These are phyloP conservation scores for Passalora sequoiae DNA, from an alignment of 2,329 filamentous ascomycete species.

Conservation along the genomic window DNA sequence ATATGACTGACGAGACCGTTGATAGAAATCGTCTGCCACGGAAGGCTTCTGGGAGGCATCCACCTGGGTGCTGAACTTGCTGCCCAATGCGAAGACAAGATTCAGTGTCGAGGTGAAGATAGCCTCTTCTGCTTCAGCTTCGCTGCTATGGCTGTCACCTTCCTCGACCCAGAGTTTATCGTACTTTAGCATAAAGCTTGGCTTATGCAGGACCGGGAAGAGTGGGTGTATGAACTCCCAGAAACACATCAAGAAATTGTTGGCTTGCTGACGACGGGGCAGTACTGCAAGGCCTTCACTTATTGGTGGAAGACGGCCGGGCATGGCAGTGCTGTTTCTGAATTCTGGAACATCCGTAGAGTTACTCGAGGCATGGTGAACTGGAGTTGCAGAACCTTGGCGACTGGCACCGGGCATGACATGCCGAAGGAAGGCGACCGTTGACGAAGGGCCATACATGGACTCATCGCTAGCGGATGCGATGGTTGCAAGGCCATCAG, in stretches of 20 bases:
- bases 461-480: slow-evolving; percentile 19
- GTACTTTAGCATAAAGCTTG: slow-evolving; percentile 24
- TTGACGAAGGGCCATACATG: slow-evolving; percentile 23
- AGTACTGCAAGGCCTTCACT: slow-evolving; percentile 21
- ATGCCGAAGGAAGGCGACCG: slow-evolving; percentile 24
- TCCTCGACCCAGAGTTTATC: slow-evolving; percentile 18
- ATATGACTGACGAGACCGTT: slow-evolving; percentile 24
- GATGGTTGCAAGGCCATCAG: slow-evolving; percentile 22
- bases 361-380: slow-evolving; percentile 1
- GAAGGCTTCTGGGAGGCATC: slow-evolving; percentile 21
- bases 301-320: slow-evolving; percentile 15
- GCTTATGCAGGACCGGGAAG: slow-evolving; percentile 26
- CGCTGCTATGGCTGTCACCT: slow-evolving; percentile 5
- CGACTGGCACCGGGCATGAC: slow-evolving; percentile 19
- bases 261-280: slow-evolving; percentile 23
- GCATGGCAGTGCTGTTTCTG: slow-evolving; percentile 9
- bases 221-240: slow-evolving; percentile 28
- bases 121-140: slow-evolving; percentile 23
- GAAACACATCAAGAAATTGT: slow-evolving; percentile 25
- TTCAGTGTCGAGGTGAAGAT: slow-evolving; percentile 25
- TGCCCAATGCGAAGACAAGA: slow-evolving; percentile 25
- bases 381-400: slow-evolving; percentile 15
- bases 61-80: slow-evolving; percentile 24
- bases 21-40: slow-evolving; percentile 27
- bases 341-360: slow-evolving; percentile 8